Conservation (phyloP, 1,139 yeast genomes). For the Hanseniaspora sp. region DNA sequence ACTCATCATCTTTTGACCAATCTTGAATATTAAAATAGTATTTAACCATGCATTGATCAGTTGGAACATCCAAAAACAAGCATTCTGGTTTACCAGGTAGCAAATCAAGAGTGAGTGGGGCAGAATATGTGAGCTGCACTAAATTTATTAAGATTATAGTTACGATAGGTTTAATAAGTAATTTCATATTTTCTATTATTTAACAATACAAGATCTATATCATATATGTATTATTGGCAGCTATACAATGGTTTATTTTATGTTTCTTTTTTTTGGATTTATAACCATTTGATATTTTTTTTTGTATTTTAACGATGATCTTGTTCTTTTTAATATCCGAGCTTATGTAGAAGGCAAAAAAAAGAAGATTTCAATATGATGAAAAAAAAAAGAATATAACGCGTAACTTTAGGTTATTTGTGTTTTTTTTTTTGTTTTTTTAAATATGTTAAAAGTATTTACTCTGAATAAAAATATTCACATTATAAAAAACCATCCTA, state of each 20-base stretch:
- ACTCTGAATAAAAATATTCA: too few relatives aligned
- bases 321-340: not conserved
- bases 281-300: too few relatives aligned
- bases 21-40: slow-evolving; percentile 88
- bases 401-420: not conserved
- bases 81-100: slow-evolving; percentile 74
- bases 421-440: too few relatives aligned
- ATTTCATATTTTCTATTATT: too few relatives aligned
- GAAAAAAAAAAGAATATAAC: not conserved
- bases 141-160: not conserved
- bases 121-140: not conserved
- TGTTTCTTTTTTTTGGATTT: too few relatives aligned
- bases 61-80: slow-evolving; percentile 61
- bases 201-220: too few relatives aligned
- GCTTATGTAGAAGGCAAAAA: not conserved
- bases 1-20: slow-evolving; percentile 63
- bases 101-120: slow-evolving; percentile 61
- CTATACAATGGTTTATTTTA: too few relatives aligned
- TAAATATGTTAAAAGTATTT: too few relatives aligned
- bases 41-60: slow-evolving; percentile 53
- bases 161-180: not conserved
- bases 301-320: not conserved
- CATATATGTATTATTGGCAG: too few relatives aligned
- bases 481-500: too few relatives aligned
- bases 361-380: too few relatives aligned